Evolutionary conservation across 208 protist genomes (phyloP).

Genomic region (Angomonas deanei): DNA sequence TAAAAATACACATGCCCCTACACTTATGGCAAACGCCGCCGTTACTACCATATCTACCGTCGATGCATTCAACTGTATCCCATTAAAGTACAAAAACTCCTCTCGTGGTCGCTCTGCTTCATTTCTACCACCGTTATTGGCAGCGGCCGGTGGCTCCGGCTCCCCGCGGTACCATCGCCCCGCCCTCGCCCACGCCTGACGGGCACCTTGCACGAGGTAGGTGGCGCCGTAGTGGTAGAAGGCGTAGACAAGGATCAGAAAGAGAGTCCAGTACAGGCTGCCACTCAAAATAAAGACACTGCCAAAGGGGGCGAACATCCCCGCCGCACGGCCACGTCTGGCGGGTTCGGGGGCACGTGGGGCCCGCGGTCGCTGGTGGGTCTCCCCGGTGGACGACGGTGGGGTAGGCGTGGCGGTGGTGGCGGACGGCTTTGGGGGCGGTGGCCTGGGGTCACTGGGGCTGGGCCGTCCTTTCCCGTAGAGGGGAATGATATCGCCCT

Average conservation of each 20-base stretch:
- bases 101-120: neutral
- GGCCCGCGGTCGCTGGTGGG: slow-evolving; percentile 33
- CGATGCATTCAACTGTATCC: neutral
- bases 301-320: slow-evolving; percentile 13
- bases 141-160: neutral
- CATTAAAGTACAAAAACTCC: neutral
- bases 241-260: slow-evolving; percentile 28
- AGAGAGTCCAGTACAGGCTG: slow-evolving; percentile 22
- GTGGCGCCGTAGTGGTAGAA: slow-evolving; percentile 17
- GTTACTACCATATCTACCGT: neutral
- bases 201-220: neutral
- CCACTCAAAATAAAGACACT: slow-evolving; percentile 18
- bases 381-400: slow-evolving; percentile 10
- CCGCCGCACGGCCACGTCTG: slow-evolving; percentile 13
- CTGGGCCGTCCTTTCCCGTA: slow-evolving; percentile 51
- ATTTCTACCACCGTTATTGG: too few species aligned
- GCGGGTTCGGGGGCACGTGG: slow-evolving; percentile 41
- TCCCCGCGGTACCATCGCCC: neutral
- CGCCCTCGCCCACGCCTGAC: neutral
- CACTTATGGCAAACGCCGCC: neutral
- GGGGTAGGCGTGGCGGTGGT: too few species aligned
- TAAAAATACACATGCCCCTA: neutral
- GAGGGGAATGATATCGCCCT: slow-evolving; percentile 76
- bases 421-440: neutral
- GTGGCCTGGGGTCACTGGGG: neutral